These are phyloP conservation scores for Cryptococcus sp. DNA, from an alignment of 1,284 basidiomycete species.

Conservation along the genomic window DNA sequence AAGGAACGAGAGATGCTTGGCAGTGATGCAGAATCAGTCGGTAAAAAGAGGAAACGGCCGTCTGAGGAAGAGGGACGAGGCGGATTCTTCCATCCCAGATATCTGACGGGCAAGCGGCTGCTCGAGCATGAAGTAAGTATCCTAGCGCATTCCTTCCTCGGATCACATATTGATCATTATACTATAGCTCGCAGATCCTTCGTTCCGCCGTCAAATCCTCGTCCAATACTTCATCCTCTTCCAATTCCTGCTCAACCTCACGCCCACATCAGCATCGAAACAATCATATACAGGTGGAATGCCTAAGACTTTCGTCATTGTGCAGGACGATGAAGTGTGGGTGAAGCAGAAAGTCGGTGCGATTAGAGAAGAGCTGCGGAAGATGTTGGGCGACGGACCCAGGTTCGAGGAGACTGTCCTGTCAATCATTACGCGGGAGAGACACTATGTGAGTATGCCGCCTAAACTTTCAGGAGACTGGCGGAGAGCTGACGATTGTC, in stretches of 20 bases:
- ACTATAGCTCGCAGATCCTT: constrained; percentile 40
- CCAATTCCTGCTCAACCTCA: constrained; percentile 49
- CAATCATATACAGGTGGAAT: constrained; percentile 49
- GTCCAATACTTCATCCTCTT: constrained; percentile 52
- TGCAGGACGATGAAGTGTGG: constrained; percentile 36
- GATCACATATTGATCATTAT: neutral
- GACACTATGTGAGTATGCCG: constrained; percentile 38
- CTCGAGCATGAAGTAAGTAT: constrained; percentile 45
- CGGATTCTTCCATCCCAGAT: constrained; percentile 47
- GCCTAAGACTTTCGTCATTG: constrained; percentile 47
- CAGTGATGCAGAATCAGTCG: constrained; percentile 24
- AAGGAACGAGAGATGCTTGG: constrained; percentile 38
- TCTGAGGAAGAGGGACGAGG: constrained; percentile 20
- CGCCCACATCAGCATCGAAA: constrained; percentile 37
- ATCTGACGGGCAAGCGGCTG: constrained; percentile 44
- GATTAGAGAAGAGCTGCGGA: constrained; percentile 40
- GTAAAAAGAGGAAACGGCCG: constrained; percentile 34
- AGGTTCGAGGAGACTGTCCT: constrained; percentile 41
- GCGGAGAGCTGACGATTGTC: constrained; percentile 1
- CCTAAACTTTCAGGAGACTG: neutral
- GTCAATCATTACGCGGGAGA: constrained; percentile 41
- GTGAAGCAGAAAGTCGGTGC: constrained; percentile 28
- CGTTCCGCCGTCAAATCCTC: constrained; percentile 51
- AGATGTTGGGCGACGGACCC: constrained; percentile 38
- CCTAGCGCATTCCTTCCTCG: neutral